Base-by-base conservation (phyloP, 441 rosid genomes). In the Theobroma grandiflorum region DNA sequence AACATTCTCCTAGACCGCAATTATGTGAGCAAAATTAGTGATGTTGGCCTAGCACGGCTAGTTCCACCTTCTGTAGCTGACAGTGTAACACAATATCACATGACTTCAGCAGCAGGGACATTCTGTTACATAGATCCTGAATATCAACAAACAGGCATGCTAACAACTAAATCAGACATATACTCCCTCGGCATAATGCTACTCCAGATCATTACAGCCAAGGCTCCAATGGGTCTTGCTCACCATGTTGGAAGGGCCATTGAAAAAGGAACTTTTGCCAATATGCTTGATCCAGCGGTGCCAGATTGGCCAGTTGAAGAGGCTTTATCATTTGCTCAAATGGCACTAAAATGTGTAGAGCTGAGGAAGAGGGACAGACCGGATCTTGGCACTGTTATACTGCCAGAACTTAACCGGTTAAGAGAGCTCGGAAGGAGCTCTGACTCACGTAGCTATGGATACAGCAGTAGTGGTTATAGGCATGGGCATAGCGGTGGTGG, bases 91-190 rank as follows among this genome's bases (percentile, higher is more conserved):
- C 93, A 91, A 43, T 89, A 88, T 79, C 89, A 88, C 83, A 83
- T 93, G 93, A 93, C 95, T 70, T 84, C 91, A 11, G 92, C 97
- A 53, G 97, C 97, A 11, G 97, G 97, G 52, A 93, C 97, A 15
- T 90, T 93, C 65, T 91, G 93, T 84, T 93, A 93, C 83, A 91
- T 91, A 45, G 97, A 93, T 82, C 97, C 97, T 2, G 97, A 91
- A 72, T 93, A 93, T 80, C 97, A 93, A 67, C 97, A 91, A 69
- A 85, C 97, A 5, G 95, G 95, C 52, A 88, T 43, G 89, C 83
- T 93, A 42, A 90, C 93, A 38, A 90, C 92, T 11, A 91, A 85
- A 70, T 93, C 97, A 11, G 95, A 91, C 65, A 79, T 89, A 72
- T 91, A 91, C 86, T 93, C 97, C 5, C 66, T 93, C 59, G 97